Percentiles rank a stretch among this genome's conserved stretches.
These are phyloP conservation scores for Nectriaceae sp. DNA, from an alignment of 2,329 filamentous ascomycete genomes.

Conservation along the genomic window DNA sequence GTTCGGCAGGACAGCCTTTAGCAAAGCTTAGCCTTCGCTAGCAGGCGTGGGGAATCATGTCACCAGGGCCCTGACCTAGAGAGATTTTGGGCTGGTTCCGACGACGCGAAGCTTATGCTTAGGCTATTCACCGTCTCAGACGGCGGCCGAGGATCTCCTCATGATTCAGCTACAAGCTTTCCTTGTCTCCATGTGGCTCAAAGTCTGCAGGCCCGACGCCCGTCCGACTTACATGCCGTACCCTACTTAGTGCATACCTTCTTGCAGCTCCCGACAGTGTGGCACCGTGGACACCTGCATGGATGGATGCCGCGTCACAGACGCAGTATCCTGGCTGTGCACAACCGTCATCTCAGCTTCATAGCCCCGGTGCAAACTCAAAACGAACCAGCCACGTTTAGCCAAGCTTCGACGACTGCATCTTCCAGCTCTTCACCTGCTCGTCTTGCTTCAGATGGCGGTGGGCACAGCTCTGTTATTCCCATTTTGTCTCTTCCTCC, in stretches of 20 bases:
- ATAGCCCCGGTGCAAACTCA: slow-evolving; percentile 1
- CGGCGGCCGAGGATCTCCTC: not conserved
- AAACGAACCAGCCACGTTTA: not conserved
- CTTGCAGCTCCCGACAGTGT: not conserved
- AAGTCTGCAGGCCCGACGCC: not conserved
- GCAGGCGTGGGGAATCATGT: slow-evolving; percentile 23
- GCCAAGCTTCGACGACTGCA: not conserved
- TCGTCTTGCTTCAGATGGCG: not conserved
- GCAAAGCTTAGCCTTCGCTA: slow-evolving; percentile 24
- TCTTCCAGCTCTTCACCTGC: not conserved
- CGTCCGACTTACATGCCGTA: not conserved
- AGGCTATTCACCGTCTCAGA: not conserved
- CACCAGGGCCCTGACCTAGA: slow-evolving; percentile 8
- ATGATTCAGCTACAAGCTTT: not conserved
- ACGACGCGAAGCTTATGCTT: not conserved
- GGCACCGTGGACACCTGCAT: not conserved
- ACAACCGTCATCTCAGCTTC: not conserved
- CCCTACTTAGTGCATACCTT: too few species aligned
- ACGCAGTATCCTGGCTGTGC: not conserved
- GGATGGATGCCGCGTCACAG: not conserved
- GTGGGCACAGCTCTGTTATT: not conserved
- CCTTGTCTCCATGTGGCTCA: not conserved
- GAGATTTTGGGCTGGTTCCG: slow-evolving; percentile 16
- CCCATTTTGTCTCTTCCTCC: not conserved
- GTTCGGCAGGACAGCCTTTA: slow-evolving; percentile 18